Conservation (phyloP, 345 rosid species). For the thale cress (Arabidopsis thaliana) region TAIR10.1 NC_003076.8:7444001-7444500, state of each 20-base stretch:
- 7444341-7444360: conserved; percentile 2
- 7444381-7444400: conserved; percentile 47
- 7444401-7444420: conserved; percentile 86
- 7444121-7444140: conserved; percentile 59
- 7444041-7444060: conserved; percentile 60
- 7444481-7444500: conserved; percentile 83
- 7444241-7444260: conserved; percentile 59
- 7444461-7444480: conserved; percentile 74
- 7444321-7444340: not conserved
- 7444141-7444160: conserved; percentile 91
- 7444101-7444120: conserved; percentile 52
- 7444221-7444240: conserved; percentile 49
- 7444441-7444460: conserved; percentile 77
- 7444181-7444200: conserved; percentile 66
- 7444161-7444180: conserved; percentile 80
- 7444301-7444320: conserved; percentile 61
- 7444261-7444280: conserved; percentile 89
- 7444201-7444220: conserved; percentile 56
- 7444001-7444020: not conserved
- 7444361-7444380: not conserved
- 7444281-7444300: conserved; percentile 74
- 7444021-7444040: not conserved
- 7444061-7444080: conserved; percentile 47
- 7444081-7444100: conserved; percentile 54
- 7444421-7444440: conserved; percentile 76